These are phyloP conservation scores for Saccharomycopsis oosterbeekiorum DNA, from an alignment of 805 yeast species.

Conservation along the genomic window DNA sequence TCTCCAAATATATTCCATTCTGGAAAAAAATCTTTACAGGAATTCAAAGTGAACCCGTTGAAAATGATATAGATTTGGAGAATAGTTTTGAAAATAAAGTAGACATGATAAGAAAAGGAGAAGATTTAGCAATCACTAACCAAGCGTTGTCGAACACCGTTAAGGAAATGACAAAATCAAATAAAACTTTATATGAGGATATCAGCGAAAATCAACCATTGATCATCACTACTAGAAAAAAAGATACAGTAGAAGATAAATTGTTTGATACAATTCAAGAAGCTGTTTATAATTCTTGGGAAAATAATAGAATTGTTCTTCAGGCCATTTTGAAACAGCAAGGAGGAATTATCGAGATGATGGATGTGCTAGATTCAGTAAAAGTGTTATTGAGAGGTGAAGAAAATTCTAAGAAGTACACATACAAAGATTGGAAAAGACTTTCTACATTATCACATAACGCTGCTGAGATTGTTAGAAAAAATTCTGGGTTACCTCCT, in stretches of 20 bases:
- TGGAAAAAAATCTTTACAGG: background rate
- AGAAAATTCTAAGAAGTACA: background rate
- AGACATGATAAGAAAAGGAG: slow-evolving; percentile 2
- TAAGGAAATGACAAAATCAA: background rate
- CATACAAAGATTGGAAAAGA: background rate
- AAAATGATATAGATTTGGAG: background rate
- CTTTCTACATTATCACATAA: background rate
- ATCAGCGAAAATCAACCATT: background rate
- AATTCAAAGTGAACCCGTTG: background rate
- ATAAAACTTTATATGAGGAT: background rate
- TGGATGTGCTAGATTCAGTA: slow-evolving; percentile 15
- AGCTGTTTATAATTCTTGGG: background rate
- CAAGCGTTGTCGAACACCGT: background rate
- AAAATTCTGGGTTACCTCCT: background rate
- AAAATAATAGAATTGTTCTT: slow-evolving; percentile 1
- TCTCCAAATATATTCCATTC: background rate
- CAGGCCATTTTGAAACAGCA: slow-evolving; percentile 7
- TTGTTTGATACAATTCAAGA: background rate
- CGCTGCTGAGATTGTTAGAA: background rate
- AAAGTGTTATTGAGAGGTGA: slow-evolving; percentile 4
- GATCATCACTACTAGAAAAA: background rate
- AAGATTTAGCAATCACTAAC: slow-evolving; percentile 1
- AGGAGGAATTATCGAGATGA: slow-evolving; percentile 13
- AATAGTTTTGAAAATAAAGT: background rate
- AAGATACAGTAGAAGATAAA: background rate